Evolutionary conservation across 805 yeast genomes (phyloP), one percentile per base, ranked within the genome.

Genomic region (Candida silvicultrix): DNA sequence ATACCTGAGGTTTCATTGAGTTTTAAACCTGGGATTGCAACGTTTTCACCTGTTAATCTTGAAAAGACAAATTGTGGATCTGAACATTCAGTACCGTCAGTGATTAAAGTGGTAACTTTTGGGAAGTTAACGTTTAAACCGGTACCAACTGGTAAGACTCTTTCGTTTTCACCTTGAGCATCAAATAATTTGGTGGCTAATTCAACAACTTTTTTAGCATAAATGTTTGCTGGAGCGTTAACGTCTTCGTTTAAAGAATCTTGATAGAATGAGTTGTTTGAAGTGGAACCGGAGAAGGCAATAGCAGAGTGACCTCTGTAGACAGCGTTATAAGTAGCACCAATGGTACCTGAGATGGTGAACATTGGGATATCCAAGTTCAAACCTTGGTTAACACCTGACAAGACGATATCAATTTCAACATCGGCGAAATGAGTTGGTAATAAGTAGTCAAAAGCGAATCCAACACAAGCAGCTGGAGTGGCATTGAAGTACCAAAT

Each of bases 401-500:
- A 60, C 42, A 75, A 73, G 45, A 75, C 74, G 46, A 75, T 61
- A 58, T 76, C 81, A 52, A 74, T 62, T 19, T 72, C 55, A 42
- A 63, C 52, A 59, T 73, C 71, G 47, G 68, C 59, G 55, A 73
- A 74, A 59, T 62, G 64, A 42, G 56, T 65, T 49, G 81, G 81
- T 41, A 73, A 54, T 39, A 75, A 66, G 57, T 73, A 74, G 43
- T 71, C 71, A 45, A 75, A 60, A 22, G 69, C 80, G 52, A 74
- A 69, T 5, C 75, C 69, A 39, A 75, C 76, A 57, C 72, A 72
- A 14, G 77, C 68, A 40, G 79, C 76, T 48, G 81, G 81, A 16
- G 80, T 73, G 49, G 78, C 80, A 52, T 75, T 73, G 65, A 76
- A 74, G 59, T 76, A 76, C 80, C 81, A 76, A 50, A 71, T 60